phyloP scores from a whole-genome alignment of 2,329 filamentous ascomycete genomes.

The Fusarium graminum region DNA sequence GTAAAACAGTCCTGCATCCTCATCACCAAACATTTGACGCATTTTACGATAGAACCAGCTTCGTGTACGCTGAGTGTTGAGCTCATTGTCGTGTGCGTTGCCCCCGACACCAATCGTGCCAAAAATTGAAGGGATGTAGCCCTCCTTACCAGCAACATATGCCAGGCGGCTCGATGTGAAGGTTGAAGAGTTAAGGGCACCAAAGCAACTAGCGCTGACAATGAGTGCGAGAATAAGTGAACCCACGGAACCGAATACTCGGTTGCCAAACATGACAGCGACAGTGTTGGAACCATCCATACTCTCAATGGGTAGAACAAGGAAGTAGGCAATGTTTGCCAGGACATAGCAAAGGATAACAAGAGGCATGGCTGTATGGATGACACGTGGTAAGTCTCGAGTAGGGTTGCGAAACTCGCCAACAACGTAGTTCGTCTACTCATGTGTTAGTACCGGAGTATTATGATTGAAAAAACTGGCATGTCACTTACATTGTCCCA shows the following conservation, averaged over 20 bases:
- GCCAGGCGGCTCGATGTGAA: slow-evolving; percentile 94
- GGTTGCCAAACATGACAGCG: slow-evolving; percentile 91
- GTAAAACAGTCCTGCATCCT: slow-evolving; percentile 84
- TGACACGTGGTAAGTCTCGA: slow-evolving; percentile 91
- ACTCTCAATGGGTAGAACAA: slow-evolving; percentile 83
- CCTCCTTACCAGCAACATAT: slow-evolving; percentile 95
- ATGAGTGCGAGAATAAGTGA: slow-evolving; percentile 87
- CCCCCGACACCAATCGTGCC: slow-evolving; percentile 80
- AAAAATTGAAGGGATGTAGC: slow-evolving; percentile 87
- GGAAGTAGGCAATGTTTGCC: slow-evolving; percentile 93
- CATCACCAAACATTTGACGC: slow-evolving; percentile 77
- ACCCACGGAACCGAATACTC: slow-evolving; percentile 88
- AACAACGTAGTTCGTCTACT: slow-evolving; percentile 94
- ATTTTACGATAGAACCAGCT: slow-evolving; percentile 71
- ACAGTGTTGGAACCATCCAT: slow-evolving; percentile 94
- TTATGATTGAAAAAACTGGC: not conserved
- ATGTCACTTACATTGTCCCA: slow-evolving; percentile 89
- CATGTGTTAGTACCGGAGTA: slow-evolving; percentile 38
- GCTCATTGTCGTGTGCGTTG: slow-evolving; percentile 55
- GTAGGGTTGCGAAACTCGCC: slow-evolving; percentile 95
- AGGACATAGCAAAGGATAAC: slow-evolving; percentile 92
- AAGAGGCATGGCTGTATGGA: slow-evolving; percentile 95
- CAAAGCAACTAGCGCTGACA: slow-evolving; percentile 92
- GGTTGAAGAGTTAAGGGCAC: slow-evolving; percentile 91
- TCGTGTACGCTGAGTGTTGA: slow-evolving; percentile 62